These are phyloP conservation scores for Alloascoidea hylecoeti DNA, from an alignment of 805 yeast genomes.

Conservation along the genomic window DNA sequence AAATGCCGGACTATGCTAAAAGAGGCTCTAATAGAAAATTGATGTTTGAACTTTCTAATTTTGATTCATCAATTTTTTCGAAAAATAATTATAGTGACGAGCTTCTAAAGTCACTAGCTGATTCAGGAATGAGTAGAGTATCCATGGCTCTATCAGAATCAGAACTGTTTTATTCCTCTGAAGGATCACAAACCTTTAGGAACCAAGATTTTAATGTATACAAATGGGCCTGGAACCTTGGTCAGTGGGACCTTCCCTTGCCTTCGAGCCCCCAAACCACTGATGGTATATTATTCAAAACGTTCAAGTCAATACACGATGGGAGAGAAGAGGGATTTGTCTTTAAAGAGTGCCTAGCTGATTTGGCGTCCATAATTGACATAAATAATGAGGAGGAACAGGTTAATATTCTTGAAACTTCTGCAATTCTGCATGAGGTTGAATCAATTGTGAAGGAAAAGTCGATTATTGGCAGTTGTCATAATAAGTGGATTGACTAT, in stretches of 20 bases:
- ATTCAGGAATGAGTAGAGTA: constrained; percentile 43
- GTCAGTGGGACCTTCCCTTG: constrained; percentile 61
- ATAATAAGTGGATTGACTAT: not conserved
- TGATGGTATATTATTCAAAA: constrained; percentile 34
- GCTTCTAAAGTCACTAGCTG: constrained; percentile 25
- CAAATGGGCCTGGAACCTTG: constrained; percentile 66
- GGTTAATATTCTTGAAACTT: not conserved
- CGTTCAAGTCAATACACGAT: constrained; percentile 25
- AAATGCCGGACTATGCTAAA: constrained; percentile 20
- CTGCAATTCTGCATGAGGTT: not conserved
- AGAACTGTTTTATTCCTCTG: constrained; percentile 10
- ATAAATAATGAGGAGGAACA: not conserved
- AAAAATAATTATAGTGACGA: constrained; percentile 4
- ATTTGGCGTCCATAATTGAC: not conserved
- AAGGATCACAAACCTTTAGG: constrained; percentile 7
- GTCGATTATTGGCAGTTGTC: not conserved
- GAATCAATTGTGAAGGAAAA: not conserved
- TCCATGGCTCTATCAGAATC: constrained; percentile 22
- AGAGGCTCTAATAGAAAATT: constrained; percentile 8
- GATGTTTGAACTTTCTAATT: constrained; percentile 28
- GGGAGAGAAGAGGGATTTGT: not conserved
- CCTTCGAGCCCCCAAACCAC: constrained; percentile 22
- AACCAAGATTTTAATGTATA: constrained; percentile 19
- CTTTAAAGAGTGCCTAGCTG: not conserved
- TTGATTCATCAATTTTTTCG: not conserved